These are phyloP conservation scores for Myochromella boudieri DNA, from an alignment of 768 basidiomycete species.

Conservation along the genomic window DNA sequence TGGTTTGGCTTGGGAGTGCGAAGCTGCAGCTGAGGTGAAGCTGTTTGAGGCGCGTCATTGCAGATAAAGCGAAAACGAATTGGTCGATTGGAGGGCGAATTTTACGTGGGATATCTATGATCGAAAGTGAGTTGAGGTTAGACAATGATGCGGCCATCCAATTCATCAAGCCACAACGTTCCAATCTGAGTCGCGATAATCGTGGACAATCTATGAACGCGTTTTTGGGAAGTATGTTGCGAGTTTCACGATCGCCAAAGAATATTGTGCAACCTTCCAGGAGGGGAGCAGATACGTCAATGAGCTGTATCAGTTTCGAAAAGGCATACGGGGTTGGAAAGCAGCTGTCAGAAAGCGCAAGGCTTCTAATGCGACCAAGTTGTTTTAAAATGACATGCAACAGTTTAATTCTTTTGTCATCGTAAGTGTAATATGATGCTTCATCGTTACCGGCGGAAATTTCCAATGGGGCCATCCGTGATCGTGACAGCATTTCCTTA, in stretches of 20 bases:
- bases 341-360: background rate
- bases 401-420: background rate
- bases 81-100: background rate
- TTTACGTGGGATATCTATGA: background rate
- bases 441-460: background rate
- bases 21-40: background rate
- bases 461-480: conserved; percentile 7
- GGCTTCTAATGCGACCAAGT: background rate
- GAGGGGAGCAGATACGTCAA: conserved; percentile 3
- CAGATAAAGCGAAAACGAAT: background rate
- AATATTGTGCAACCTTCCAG: background rate
- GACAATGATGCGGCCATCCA: background rate
- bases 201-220: background rate
- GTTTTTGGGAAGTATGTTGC: background rate
- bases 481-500: conserved; percentile 7
- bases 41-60: background rate
- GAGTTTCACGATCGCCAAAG: too few relatives aligned
- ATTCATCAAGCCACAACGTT: background rate
- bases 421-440: background rate
- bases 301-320: background rate
- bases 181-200: background rate
- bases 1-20: too few relatives aligned
- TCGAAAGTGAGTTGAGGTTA: background rate
- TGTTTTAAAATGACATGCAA: background rate
- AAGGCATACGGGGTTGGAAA: background rate